A percentile compares a stretch with the other conserved stretches of the same genome.
phyloP scores from a whole-genome alignment of 1,284 basidiomycete species.

The Cryptococcus sp. region DNA sequence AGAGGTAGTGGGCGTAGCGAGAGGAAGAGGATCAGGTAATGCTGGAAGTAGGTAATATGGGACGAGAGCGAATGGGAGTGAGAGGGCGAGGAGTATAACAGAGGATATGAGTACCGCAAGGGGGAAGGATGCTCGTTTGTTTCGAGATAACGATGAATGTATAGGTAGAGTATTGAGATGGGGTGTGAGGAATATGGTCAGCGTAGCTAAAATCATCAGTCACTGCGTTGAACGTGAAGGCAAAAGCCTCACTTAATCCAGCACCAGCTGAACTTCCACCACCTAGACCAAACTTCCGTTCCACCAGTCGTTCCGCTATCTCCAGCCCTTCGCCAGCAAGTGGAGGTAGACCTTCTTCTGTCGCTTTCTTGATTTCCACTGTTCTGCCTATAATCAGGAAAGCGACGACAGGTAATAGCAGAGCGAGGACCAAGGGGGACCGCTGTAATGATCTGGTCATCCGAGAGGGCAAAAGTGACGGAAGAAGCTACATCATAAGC shows the following conservation, averaged over 20 bases:
- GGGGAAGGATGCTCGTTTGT: slow-evolving; percentile 35
- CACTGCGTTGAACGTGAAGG: too few relatives aligned
- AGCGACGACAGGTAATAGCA: slow-evolving; percentile 40
- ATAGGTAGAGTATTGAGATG: slow-evolving; percentile 46
- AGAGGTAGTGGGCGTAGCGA: slow-evolving; percentile 14
- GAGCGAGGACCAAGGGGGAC: slow-evolving; percentile 26
- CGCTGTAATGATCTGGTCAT: slow-evolving; percentile 23
- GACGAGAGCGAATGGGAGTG: slow-evolving; percentile 45
- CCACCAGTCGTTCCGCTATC: slow-evolving; percentile 8
- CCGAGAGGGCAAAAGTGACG: slow-evolving; percentile 36
- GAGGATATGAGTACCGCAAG: slow-evolving; percentile 38
- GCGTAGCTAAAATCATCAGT: slow-evolving; percentile 32
- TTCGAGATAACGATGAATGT: slow-evolving; percentile 37
- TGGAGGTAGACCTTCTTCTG: slow-evolving; percentile 35
- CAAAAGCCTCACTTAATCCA: slow-evolving; percentile 35
- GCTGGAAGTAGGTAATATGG: slow-evolving; percentile 47
- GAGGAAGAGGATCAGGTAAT: neutral
- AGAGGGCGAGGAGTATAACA: slow-evolving; percentile 32
- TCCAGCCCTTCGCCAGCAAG: slow-evolving; percentile 4
- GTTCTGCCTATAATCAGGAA: slow-evolving; percentile 46
- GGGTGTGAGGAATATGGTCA: slow-evolving; percentile 44
- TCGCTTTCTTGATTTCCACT: slow-evolving; percentile 40
- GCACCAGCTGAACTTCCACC: slow-evolving; percentile 34
- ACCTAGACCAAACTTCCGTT: slow-evolving; percentile 24
- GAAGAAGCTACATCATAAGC: slow-evolving; percentile 28